Evolutionary conservation across 352 stramenopile species (phyloP), one percentile per base, ranked within the genome.

Genomic region (Elongisporangium senticosum): DNA sequence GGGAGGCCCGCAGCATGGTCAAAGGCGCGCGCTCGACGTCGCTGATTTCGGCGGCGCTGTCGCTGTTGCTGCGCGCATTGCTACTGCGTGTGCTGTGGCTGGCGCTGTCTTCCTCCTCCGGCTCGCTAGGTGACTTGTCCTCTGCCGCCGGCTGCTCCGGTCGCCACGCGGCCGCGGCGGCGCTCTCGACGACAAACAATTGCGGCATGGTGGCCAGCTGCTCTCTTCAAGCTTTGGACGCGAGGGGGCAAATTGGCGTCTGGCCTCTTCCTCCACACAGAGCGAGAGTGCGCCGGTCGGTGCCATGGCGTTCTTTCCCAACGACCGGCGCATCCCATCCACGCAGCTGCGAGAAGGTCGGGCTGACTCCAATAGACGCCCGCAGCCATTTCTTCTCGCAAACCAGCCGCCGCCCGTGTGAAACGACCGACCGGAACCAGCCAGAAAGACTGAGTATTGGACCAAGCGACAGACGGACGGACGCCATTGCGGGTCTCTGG

Each of bases 1-100:
- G 74, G 4, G 53, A 55, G 20, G 56, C 71, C 11, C 71, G 67
- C 21, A 43, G 33, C 33, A 76, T 57, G 7, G 68, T 67, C 10
- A 60, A 20, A 7, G 71, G 37, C 8, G 56, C 55, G 22, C 55
- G n/a, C 10, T 60, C 58, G 8, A 65, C 59, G 17, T 64, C 48
- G 48, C 19, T 17, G 3, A 52, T 10, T 17, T 11, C 47, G n/a
- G 15, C 20, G 13, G 53, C 21, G 13, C 56, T 55, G 24, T 61
- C 56, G 48, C 56, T 61, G 56, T 49, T 55, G 56, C 62, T 55
- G 21, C 48, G 58, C 17, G 28, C 40, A 28, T 49, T 59, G 20
- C 54, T 59, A 4, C 39, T 59, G 39, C 54, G 37, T 17, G 53
- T 11, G 19, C 28, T 51, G 53, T 10, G 13, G 22, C 54, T 53